A percentile compares a stretch with the other conserved stretches of the same genome.
phyloP scores from a whole-genome alignment of 148 eudicot species.

The Fagopyrum esculentum region DNA sequence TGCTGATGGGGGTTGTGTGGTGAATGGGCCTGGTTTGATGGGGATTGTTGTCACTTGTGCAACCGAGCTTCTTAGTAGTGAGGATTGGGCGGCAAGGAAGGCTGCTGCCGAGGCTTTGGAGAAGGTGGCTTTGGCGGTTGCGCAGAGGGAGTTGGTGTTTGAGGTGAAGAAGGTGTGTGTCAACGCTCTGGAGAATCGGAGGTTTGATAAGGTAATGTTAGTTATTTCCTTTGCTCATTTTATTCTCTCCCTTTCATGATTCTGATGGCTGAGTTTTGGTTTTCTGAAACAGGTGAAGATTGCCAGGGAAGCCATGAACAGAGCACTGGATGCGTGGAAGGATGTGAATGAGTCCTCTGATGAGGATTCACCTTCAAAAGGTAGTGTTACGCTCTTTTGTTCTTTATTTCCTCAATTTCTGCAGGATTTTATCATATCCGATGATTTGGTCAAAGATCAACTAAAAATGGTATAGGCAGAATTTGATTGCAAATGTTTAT shows the following conservation, averaged over 20 bases:
- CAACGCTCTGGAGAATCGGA: slow-evolving; percentile 39
- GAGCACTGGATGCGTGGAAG: slow-evolving; percentile 63
- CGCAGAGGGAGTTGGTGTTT: slow-evolving; percentile 18
- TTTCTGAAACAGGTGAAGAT: slow-evolving; percentile 44
- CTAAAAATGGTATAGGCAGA: background rate
- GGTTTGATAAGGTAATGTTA: slow-evolving; percentile 53
- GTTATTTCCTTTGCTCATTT: background rate
- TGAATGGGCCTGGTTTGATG: slow-evolving; percentile 21
- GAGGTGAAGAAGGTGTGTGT: slow-evolving; percentile 38
- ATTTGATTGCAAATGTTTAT: background rate
- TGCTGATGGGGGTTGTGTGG: slow-evolving; percentile 32
- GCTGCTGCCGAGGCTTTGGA: slow-evolving; percentile 54
- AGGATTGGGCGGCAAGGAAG: slow-evolving; percentile 69
- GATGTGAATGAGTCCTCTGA: slow-evolving; percentile 36
- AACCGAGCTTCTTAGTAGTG: slow-evolving; percentile 45
- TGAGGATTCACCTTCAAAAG: slow-evolving; percentile 6
- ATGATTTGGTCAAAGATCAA: slow-evolving; percentile 3
- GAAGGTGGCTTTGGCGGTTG: slow-evolving; percentile 25
- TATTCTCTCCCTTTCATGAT: background rate
- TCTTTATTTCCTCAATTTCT: background rate
- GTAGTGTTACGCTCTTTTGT: background rate
- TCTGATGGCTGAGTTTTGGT: background rate
- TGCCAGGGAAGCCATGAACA: slow-evolving; percentile 65
- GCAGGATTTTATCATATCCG: background rate
- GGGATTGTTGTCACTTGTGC: slow-evolving; percentile 30